Base-by-base conservation (phyloP, 2,329 filamentous ascomycete genomes). In the Alternaria arborescens region DNA sequence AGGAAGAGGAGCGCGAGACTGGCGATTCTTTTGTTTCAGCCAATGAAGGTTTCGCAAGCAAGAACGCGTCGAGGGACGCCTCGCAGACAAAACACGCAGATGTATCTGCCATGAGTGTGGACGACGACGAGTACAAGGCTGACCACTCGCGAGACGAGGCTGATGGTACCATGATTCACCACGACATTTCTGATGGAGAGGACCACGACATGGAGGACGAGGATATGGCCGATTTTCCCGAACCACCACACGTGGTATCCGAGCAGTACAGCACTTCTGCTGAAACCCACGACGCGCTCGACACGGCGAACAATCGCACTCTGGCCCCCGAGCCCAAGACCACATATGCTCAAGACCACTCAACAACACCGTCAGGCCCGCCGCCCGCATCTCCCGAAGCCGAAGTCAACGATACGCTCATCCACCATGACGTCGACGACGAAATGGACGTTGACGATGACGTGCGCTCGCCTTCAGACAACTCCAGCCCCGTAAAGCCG, bases 401-500 rank as follows among this genome's bases (percentile, higher is more conserved):
- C 12, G 53, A 50, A 8, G 50, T 53, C 26, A 66, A 77, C 46
- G 75, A 75, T 32, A 75, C 70, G 3, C 63, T 76, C 20, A 65
- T 71, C 26, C 73, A 74, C 55, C 72, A 75, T 52, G 67, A 77
- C 22, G 63, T 74, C 8, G 76, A 79, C 22, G 77, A 80, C 26
- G 74, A 80, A 14, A 78, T 81, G 69, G 79, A 80, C 16, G 68
- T 76, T 47, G 84, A 86, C 40, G 86, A 86, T 56, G 86, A 86
- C 62, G 79, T 80, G 22, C 82, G 84, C 61, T 90, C 89, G 3
- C 86, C 86, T 16, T 91, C 90, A 2, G 89, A 92, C 48, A 85
- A 82, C 1, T 92, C 91, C 0, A 94, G 90, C 68, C 91, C 91
- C 0, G 88, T 91, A 50, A 86, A 92, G 67, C 90, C 91, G 2